phyloP scores from a whole-genome alignment of 1,284 basidiomycete genomes.

The Sporisorium iseilematis-ciliati region DNA sequence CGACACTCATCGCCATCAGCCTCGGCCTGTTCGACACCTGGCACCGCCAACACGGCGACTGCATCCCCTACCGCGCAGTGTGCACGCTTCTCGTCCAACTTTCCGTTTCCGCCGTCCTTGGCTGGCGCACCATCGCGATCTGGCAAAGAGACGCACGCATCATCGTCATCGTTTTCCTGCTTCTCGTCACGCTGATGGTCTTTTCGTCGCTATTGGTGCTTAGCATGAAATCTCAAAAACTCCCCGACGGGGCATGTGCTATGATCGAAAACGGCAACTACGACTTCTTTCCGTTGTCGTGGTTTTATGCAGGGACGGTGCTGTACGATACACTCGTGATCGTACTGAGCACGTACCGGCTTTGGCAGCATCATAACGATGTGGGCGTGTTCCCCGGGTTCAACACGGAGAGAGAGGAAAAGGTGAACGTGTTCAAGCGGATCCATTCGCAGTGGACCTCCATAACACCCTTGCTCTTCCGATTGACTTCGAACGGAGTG shows the following conservation, averaged over 20 bases:
- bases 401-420: neutral
- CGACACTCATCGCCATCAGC: conserved; percentile 39
- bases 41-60: conserved; percentile 20
- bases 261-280: conserved; percentile 27
- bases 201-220: conserved; percentile 49
- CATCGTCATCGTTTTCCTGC: conserved; percentile 35
- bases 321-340: conserved; percentile 50
- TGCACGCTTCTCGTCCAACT: conserved; percentile 54
- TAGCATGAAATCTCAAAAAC: conserved; percentile 29
- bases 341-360: conserved; percentile 48
- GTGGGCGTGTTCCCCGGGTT: conserved; percentile 15
- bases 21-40: conserved; percentile 47
- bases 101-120: conserved; percentile 46
- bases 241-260: conserved; percentile 40
- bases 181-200: conserved; percentile 44
- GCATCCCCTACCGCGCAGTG: conserved; percentile 42
- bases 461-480: conserved; percentile 51
- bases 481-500: conserved; percentile 53
- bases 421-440: conserved; percentile 9
- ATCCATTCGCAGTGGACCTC: conserved; percentile 29
- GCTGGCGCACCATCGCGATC: conserved; percentile 61
- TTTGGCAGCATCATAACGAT: conserved; percentile 42
- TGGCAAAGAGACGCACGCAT: conserved; percentile 56
- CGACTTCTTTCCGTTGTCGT: conserved; percentile 42
- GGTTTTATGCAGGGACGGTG: conserved; percentile 56